Base-by-base conservation (phyloP, 2,329 filamentous ascomycete genomes). In the Xylaria sp. region DNA sequence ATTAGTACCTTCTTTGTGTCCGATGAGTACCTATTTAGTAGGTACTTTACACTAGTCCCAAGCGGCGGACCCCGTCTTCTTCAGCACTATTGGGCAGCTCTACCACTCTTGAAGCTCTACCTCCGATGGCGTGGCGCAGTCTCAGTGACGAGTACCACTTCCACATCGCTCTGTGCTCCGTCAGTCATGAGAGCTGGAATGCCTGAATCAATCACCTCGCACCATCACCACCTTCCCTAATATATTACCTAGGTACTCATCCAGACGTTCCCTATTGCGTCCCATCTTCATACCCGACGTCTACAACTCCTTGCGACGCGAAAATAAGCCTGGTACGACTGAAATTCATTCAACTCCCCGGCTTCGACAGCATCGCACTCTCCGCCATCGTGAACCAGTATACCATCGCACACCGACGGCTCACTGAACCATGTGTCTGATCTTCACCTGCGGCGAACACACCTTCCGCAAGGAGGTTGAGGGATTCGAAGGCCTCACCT, bases 361-460 rank as follows among this genome's bases (percentile, higher is more conserved):
- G 21, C 23, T 40, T 21, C 50, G 8, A 42, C 55, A 9, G 21
- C 25, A 37, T 50, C 29, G n/a, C 40, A 37, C 47, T 4, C 32
- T 27, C n/a, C 42, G 55, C 27, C 47, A 25, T 37, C 29, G 27
- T 23, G 8, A 35, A 50, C n/a, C 54, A n/a, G n/a, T n/a, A n/a
- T n/a, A 10, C 47, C 21, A 53, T 47, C 51, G 29, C 35, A 58
- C 58, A 13, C 27, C 60, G 40, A 60, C 23, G 50, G 58, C 42
- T 42, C 48, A 9, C 64, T 8, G n/a, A 57, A 66, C 62, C 69
- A 89, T 89, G 87, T 89, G 87, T 81, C 83, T 90, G 76, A 85
- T 89, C 78, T 89, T 90, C 75, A 84, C 87, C 71, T 89, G 86
- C 74, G 87, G 87, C 73, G 86, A 90, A 78, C 84, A 88, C 75